These are phyloP conservation scores for Arthrobotrys iridis DNA, from an alignment of 2,329 filamentous ascomycete species.

Conservation along the genomic window DNA sequence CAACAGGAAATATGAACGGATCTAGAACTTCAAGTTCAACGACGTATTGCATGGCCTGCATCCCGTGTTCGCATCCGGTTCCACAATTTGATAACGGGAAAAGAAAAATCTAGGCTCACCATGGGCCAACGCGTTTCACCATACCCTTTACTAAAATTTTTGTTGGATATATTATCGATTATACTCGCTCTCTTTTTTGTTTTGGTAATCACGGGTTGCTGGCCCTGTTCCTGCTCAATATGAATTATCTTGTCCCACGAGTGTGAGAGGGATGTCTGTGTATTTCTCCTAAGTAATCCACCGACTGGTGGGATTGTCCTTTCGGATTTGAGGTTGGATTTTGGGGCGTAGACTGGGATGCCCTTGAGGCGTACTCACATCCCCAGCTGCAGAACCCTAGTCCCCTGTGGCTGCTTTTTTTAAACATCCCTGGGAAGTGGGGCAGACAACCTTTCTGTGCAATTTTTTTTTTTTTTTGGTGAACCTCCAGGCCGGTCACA, in stretches of 20 bases:
- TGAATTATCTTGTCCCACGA: conserved; percentile 20
- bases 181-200: conserved; percentile 8
- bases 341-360: conserved; percentile 35
- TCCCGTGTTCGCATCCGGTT: conserved; percentile 51
- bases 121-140: conserved; percentile 50
- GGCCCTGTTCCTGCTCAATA: conserved; percentile 5
- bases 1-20: conserved; percentile 29
- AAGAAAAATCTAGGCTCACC: conserved; percentile 54
- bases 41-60: conserved; percentile 32
- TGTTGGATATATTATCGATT: conserved; percentile 45
- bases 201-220: neutral
- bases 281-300: conserved; percentile 48
- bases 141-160: conserved; percentile 28
- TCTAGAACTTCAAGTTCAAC: conserved; percentile 52
- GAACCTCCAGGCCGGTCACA: conserved; percentile 38
- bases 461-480: neutral
- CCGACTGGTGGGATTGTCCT: conserved; percentile 47
- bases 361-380: conserved; percentile 39
- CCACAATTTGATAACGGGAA: conserved; percentile 47
- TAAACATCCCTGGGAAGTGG: conserved; percentile 39
- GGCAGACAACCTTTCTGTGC: conserved; percentile 23
- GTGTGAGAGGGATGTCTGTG: neutral
- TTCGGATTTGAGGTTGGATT: neutral
- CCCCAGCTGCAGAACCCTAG: conserved; percentile 42
- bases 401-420: conserved; percentile 43